Base-by-base conservation (phyloP, 306 rosid genomes). In the Coriaria nepalensis region DNA sequence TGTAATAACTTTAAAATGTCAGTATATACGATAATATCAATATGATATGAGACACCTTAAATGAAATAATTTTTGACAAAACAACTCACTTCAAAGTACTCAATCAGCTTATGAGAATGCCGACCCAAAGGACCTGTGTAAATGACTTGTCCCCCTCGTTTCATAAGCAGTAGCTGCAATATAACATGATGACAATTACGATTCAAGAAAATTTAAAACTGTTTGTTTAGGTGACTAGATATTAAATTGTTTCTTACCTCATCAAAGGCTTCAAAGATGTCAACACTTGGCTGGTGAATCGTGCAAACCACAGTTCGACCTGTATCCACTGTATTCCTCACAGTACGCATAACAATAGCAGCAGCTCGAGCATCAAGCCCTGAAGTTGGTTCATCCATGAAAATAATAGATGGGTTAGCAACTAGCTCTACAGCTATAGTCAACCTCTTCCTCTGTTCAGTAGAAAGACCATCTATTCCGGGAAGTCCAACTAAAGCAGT, bases 361-460 rank as follows among this genome's bases (percentile, higher is more conserved):
- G 77, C 72, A 34, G 77, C 72, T 55, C 77, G 45, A 33, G 77
- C 77, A 49, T 71, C 77, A 12, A 71, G 65, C 10, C 77, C 77
- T 0, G 73, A 61, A 9, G 77, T 71, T 37, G 77, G 77, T 59
- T 71, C 77, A 32, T 71, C 72, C 77, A 71, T 71, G 52, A 53
- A 71, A 32, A 71, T 66, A 10, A 71, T 56, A 13, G 77, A 71
- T 43, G 77, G 77, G 32, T 71, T 71, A 5, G 77, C 77, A 38
- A 71, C 77, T 33, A 71, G 44, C 68, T 71, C 77, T 6, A 71
- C 77, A 10, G 77, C 73, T 37, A 71, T 66, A 13, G 73, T 71
- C 53, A 71, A 48, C 60, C 77, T 71, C 56, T 71, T 71, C 10
- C 77, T 55, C 32, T 71, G 73, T 43, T 71, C 77, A 4, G 73